Percentiles rank a stretch among this genome's conserved stretches.
These are phyloP conservation scores for Globisporangium cederbergense DNA, from an alignment of 352 stramenopile genomes.

Conservation along the genomic window DNA sequence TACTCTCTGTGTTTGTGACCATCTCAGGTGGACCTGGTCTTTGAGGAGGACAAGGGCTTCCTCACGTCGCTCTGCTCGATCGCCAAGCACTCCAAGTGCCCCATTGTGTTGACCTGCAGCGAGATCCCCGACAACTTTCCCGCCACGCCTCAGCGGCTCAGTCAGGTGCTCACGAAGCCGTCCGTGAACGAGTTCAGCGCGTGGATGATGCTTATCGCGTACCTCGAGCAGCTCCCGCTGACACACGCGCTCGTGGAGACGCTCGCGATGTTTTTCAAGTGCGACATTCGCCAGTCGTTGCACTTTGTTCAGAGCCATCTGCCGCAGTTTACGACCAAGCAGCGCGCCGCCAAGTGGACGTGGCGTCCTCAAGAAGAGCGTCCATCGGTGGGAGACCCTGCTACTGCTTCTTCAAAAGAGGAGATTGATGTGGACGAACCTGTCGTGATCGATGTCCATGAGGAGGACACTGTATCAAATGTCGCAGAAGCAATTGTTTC, in stretches of 20 bases:
- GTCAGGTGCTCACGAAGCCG: slow-evolving; percentile 36
- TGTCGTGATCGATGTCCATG: not conserved
- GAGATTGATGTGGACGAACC: not conserved
- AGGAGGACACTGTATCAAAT: not conserved
- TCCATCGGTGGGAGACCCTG: not conserved
- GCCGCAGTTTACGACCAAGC: slow-evolving; percentile 17
- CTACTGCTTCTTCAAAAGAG: not conserved
- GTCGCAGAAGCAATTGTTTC: not conserved
- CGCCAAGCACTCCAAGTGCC: slow-evolving; percentile 76
- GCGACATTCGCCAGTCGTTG: slow-evolving; percentile 65
- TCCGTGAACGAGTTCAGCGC: slow-evolving; percentile 53
- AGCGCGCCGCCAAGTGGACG: slow-evolving; percentile 15
- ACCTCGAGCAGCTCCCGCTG: slow-evolving; percentile 49
- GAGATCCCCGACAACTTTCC: slow-evolving; percentile 64
- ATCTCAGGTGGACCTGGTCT: slow-evolving; percentile 58
- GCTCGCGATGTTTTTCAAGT: slow-evolving; percentile 52
- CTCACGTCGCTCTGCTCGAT: slow-evolving; percentile 67
- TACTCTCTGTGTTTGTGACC: slow-evolving; percentile 6
- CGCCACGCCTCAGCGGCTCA: slow-evolving; percentile 37
- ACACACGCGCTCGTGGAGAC: slow-evolving; percentile 28
- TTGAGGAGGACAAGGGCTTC: slow-evolving; percentile 83
- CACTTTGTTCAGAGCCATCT: slow-evolving; percentile 65
- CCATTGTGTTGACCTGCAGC: slow-evolving; percentile 70
- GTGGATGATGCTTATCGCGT: slow-evolving; percentile 63
- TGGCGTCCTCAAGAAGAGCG: slow-evolving; percentile 12